Evolutionary conservation across 2,329 filamentous ascomycete genomes (phyloP).

Genomic region (Clarireedia monteithiana): DNA sequence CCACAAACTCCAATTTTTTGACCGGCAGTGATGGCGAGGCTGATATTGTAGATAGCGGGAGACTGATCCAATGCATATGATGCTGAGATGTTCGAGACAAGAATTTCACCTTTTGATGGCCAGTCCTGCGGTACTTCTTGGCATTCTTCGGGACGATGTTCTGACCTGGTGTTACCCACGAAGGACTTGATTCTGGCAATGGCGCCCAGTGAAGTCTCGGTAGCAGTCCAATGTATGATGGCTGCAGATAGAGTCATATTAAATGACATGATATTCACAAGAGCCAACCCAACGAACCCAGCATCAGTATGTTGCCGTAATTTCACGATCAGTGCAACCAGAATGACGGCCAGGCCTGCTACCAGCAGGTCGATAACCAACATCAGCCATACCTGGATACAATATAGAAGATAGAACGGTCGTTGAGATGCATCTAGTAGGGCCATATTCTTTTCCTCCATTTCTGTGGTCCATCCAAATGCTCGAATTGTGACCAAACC

Average conservation of each 20-base stretch:
- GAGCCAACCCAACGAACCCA: conserved; percentile 26
- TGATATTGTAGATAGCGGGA: conserved; percentile 24
- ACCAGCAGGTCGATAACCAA: conserved; percentile 31
- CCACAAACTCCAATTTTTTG: conserved; percentile 44
- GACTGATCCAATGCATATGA: conserved; percentile 21
- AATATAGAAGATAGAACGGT: conserved; percentile 49
- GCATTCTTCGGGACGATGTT: conserved; percentile 12
- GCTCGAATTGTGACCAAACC: conserved; percentile 39
- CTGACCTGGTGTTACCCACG: conserved; percentile 9
- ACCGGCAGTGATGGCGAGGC: conserved; percentile 36
- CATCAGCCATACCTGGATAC: conserved; percentile 49
- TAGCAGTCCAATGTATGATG: conserved; percentile 22
- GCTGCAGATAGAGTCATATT: conserved; percentile 18
- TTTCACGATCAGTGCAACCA: conserved; percentile 30
- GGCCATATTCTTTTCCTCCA: conserved; percentile 31
- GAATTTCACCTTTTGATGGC: conserved; percentile 24
- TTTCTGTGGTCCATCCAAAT: conserved; percentile 34
- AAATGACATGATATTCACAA: conserved; percentile 27
- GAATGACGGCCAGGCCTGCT: conserved; percentile 24
- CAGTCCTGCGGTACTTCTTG: conserved; percentile 13
- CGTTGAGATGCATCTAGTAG: conserved; percentile 47
- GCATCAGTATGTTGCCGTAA: conserved; percentile 22
- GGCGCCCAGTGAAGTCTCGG: conserved; percentile 25
- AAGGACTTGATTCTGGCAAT: conserved; percentile 20
- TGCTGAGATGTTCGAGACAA: conserved; percentile 26